Conservation (phyloP, 116 monocot genomes). For the Papilionanthe hybrid region DNA sequence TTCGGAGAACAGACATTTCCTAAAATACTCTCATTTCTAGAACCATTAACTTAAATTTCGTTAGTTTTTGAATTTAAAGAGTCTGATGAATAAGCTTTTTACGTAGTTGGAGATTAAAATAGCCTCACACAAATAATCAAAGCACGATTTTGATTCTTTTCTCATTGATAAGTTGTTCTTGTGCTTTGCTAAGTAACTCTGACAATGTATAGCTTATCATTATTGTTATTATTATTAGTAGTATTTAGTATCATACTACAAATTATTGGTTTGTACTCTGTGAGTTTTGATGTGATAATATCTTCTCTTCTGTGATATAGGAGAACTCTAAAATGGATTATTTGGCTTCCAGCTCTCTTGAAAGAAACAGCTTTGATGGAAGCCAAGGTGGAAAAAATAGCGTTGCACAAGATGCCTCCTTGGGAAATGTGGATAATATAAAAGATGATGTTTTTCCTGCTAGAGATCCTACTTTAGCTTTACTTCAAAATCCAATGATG, state of each 20-base stretch:
- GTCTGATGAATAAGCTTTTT: too few relatives aligned
- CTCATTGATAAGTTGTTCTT: not conserved
- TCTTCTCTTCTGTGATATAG: conserved; percentile 17
- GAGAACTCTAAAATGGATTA: conserved; percentile 40
- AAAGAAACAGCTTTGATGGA: conserved; percentile 28
- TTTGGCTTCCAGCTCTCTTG: conserved; percentile 11
- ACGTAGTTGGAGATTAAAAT: too few relatives aligned
- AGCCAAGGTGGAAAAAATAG: conserved; percentile 19
- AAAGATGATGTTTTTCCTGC: conserved; percentile 39
- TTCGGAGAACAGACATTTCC: too few relatives aligned
- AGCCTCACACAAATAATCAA: too few relatives aligned
- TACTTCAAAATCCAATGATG: conserved; percentile 49
- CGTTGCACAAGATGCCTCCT: conserved; percentile 14
- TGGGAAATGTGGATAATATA: conserved; percentile 22
- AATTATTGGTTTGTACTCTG: conserved; percentile 6
- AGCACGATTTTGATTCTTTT: too few relatives aligned
- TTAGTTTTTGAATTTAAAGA: too few relatives aligned
- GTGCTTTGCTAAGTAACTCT: not conserved
- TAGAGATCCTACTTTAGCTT: conserved; percentile 74
- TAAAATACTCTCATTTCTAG: too few relatives aligned
- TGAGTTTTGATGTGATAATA: conserved; percentile 6
- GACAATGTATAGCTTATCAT: not conserved
- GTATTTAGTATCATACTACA: not conserved
- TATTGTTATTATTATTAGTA: not conserved
- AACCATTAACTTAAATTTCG: too few relatives aligned